Percentiles rank a stretch among this genome's conserved stretches.
phyloP scores from a whole-genome alignment of 768 basidiomycete genomes.

The Brasilioporus rufonigricans region DNA sequence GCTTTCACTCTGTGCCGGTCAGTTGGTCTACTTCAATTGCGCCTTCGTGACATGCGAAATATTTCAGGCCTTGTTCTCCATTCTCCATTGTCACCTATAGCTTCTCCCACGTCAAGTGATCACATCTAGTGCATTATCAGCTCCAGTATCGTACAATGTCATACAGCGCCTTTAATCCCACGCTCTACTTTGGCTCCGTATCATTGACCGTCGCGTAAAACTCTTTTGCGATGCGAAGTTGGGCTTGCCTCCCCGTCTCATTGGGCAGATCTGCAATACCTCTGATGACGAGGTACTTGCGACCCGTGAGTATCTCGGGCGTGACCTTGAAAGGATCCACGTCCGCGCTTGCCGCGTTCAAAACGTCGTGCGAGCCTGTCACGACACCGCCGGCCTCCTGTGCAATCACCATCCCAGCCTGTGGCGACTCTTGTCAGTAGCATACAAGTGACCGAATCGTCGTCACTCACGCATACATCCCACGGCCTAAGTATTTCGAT shows the following conservation, averaged over 20 bases:
- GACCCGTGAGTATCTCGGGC: conserved; percentile 67
- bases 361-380: conserved; percentile 60
- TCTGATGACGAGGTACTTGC: conserved; percentile 79
- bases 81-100: too few relatives aligned
- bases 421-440: neutral
- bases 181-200: conserved; percentile 48
- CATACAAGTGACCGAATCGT: neutral
- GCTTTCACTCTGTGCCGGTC: too few relatives aligned
- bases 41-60: too few relatives aligned
- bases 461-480: conserved; percentile 71
- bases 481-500: conserved; percentile 50
- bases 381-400: conserved; percentile 85
- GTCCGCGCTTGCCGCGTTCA: conserved; percentile 33
- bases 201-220: conserved; percentile 85
- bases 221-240: conserved; percentile 78
- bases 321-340: conserved; percentile 58
- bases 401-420: conserved; percentile 88
- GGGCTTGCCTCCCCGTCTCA: conserved; percentile 69
- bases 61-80: too few relatives aligned
- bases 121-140: neutral
- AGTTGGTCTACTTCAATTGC: too few relatives aligned
- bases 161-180: neutral
- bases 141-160: neutral
- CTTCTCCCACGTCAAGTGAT: too few relatives aligned
- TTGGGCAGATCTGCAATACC: conserved; percentile 58